Conservation (phyloP, 495 filamentous ascomycete species). For the Penicillium salamii region DNA sequence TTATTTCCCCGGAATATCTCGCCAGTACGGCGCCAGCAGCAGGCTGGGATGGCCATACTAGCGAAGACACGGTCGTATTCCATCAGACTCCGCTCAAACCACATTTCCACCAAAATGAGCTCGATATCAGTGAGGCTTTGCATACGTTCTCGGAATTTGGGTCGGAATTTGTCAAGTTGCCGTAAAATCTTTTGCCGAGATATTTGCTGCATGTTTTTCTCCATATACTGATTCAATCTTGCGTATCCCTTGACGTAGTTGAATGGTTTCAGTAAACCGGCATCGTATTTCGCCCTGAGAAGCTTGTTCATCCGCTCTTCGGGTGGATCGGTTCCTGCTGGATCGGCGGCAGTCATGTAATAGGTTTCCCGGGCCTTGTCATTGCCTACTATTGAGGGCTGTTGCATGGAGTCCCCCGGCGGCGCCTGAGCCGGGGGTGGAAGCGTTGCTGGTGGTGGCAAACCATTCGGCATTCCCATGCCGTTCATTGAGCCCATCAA, state of each 20-base stretch:
- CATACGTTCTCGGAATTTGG: constrained; percentile 93
- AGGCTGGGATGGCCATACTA: constrained; percentile 97
- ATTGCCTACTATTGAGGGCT: constrained; percentile 58
- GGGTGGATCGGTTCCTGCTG: constrained; percentile 83
- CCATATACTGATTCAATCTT: constrained; percentile 83
- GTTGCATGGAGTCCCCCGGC: constrained; percentile 56
- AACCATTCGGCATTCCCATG: constrained; percentile 28
- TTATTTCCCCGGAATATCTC: constrained; percentile 98
- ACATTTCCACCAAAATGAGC: constrained; percentile 93
- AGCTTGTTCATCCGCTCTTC: constrained; percentile 95
- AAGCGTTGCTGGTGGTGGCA: constrained; percentile 37
- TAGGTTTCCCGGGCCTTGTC: constrained; percentile 88
- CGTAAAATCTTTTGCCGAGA: constrained; percentile 85
- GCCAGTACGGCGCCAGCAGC: constrained; percentile 94
- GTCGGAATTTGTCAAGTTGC: constrained; percentile 87
- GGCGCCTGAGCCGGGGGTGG: constrained; percentile 38
- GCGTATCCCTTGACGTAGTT: constrained; percentile 98
- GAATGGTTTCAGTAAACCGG: constrained; percentile 90
- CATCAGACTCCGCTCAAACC: constrained; percentile 93
- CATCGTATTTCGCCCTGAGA: constrained; percentile 91
- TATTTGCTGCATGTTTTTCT: constrained; percentile 70
- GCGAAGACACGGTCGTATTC: constrained; percentile 98
- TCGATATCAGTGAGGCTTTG: constrained; percentile 88
- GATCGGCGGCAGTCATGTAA: constrained; percentile 95
- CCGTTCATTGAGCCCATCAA: constrained; percentile 50